Evolutionary conservation across 441 rosid species (phyloP), one percentile per base, ranked within the genome.

Genomic region (Omphalea diandra): DNA sequence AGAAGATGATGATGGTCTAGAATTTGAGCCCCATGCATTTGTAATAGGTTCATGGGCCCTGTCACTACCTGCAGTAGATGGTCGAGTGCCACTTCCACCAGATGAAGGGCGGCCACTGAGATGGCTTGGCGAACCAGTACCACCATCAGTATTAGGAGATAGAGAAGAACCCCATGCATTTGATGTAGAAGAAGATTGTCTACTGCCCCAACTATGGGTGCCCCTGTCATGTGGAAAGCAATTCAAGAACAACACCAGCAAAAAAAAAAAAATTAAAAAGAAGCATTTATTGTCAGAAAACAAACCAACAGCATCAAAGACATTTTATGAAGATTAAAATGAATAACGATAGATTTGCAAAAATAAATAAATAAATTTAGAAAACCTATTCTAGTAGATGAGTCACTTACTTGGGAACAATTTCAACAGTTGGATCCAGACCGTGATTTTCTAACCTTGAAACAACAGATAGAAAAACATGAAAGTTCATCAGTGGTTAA

Each of bases 1-100:
- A 67, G 99, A 96, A 73, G 99, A 95, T 54, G 99, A 96, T 20
- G 96, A 90, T 65, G 99, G 99, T 76, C 99, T 84, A 65, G 98
- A 91, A 84, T 80, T 87, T 38, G 97, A 77, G 77, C 88, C 83
- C 96, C 94, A 86, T 35, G 86, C 90, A 81, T 65, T 81, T 61
- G 83, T 67, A 68, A 78, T 68, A 64, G 90, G 77, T 27, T 96
- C 99, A 57, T 79, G 82, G 59, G 81, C 82, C 79, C 82, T 89
- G 65, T 94, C 98, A 69, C 99, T 90, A 70, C 92, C 90, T 1
- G 96, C 97, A 8, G 98, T 91, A 44, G 98, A 93, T 69, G 99
- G 98, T 43, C 96, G 89, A 69, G 95, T 91, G 73, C 90, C 93
- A 79, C 84, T 87, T 76, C 95, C 99, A 77, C 94, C 93, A 63